Percentiles rank a stretch among this genome's conserved stretches.
Conservation (phyloP, 768 basidiomycete genomes). For the Collybiopsis confluens region DNA sequence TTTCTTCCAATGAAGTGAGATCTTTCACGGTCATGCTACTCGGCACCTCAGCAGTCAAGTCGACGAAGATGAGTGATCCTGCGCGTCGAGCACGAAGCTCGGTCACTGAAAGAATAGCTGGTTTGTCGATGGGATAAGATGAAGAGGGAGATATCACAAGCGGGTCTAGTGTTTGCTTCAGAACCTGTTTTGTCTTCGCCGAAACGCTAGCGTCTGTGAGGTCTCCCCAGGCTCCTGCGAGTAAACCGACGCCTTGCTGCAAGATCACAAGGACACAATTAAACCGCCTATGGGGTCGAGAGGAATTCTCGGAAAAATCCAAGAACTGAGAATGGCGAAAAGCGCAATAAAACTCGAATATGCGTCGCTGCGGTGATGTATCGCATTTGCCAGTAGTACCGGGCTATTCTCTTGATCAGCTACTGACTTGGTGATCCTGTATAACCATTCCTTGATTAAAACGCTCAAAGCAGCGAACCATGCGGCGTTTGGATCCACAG, state of each 20-base stretch:
- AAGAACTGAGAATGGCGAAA: constrained; percentile 87
- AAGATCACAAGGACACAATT: constrained; percentile 89
- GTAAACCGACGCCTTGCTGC: constrained; percentile 65
- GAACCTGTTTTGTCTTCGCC: constrained; percentile 40
- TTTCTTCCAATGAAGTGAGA: constrained; percentile 54
- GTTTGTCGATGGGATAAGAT: constrained; percentile 8
- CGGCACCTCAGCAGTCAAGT: constrained; percentile 74
- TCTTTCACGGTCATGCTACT: constrained; percentile 52
- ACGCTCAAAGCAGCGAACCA: constrained; percentile 91
- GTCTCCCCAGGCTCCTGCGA: constrained; percentile 71
- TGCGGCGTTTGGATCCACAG: constrained; percentile 88
- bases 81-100: constrained; percentile 71
- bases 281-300: constrained; percentile 95
- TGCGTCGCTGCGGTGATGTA: constrained; percentile 97
- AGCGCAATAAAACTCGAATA: constrained; percentile 91
- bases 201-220: constrained; percentile 83
- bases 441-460: constrained; percentile 88
- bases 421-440: constrained; percentile 82
- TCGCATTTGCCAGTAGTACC: constrained; percentile 91
- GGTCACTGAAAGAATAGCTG: constrained; percentile 40
- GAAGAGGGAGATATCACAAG: constrained; percentile 34
- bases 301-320: constrained; percentile 79
- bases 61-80: constrained; percentile 80
- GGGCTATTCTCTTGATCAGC: constrained; percentile 89
- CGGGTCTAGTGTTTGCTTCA: constrained; percentile 56